These are phyloP conservation scores for Paxillus involutus DNA, from an alignment of 768 basidiomycete species.

Conservation along the genomic window DNA sequence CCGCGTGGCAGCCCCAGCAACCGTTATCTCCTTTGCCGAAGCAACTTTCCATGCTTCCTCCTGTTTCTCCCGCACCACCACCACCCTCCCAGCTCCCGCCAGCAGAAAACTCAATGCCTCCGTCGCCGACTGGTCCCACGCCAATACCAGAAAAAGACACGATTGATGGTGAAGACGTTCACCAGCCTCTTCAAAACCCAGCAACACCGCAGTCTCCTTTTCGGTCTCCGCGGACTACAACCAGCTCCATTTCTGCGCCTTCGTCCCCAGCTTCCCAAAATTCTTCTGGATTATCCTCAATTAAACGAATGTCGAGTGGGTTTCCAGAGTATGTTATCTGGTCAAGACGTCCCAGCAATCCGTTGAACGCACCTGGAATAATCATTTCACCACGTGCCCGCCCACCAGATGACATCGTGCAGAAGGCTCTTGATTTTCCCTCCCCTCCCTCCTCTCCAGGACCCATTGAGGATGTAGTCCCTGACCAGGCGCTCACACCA, in stretches of 20 bases:
- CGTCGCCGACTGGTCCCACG: not conserved
- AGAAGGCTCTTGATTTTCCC: conserved; percentile 50
- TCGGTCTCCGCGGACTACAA: conserved; percentile 5
- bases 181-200: conserved; percentile 1
- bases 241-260: not conserved
- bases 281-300: conserved; percentile 3
- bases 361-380: conserved; percentile 62
- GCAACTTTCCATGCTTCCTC: conserved; percentile 54
- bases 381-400: conserved; percentile 66
- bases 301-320: not conserved
- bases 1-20: conserved; percentile 47
- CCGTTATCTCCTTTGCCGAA: conserved; percentile 61
- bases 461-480: conserved; percentile 11
- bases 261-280: conserved; percentile 6
- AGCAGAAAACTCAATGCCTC: not conserved
- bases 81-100: conserved; percentile 3
- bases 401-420: conserved; percentile 60
- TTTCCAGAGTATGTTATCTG: conserved; percentile 58
- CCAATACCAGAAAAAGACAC: conserved; percentile 6
- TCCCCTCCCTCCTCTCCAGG: conserved; percentile 50
- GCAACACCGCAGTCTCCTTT: conserved; percentile 24
- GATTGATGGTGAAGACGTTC: not conserved
- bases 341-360: conserved; percentile 70
- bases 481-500: conserved; percentile 5
- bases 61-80: conserved; percentile 12